Evolutionary conservation across 192 early-diverging fungal species (phyloP), one percentile per base, ranked within the genome.

Genomic region (Entomortierella parvispora): DNA sequence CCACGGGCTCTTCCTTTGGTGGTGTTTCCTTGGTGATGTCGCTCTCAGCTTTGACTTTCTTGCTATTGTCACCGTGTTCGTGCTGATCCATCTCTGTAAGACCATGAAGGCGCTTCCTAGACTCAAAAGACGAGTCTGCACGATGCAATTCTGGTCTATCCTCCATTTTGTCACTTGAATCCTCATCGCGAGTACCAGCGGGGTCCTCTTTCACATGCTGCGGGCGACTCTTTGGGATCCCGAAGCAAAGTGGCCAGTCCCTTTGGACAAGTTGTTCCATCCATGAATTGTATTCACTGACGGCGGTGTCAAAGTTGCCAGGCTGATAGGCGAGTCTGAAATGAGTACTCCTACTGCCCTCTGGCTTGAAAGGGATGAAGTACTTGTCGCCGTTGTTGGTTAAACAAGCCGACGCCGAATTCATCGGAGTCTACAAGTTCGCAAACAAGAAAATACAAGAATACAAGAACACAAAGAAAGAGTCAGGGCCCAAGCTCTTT

Each of bases 231-330:
- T 84, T 90, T 20, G 66, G 57, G 22, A 78, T 69, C 17, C 91
- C 93, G 85, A 96, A 97, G 42, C 97, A 94, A 23, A 88, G 80
- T 0, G 93, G 95, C 94, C 94, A 97, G 71, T 97, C 93, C 28
- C 86, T 84, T 40, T 85, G 78, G 17, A 90, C 71, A 55, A 97
- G 71, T 20, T 86, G 79, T 7, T 86, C 80, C 68, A 88, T 85
- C 96, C 96, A 97, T 42, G 80, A 71, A 12, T 88, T 79, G 72
- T 97, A 97, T 25, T 85, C 83, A 15, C 67, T 58, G 29, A 88
- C 54, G 0, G 95, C 93, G 17, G 86, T 88, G 4, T 93, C 87
- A 81, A 95, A 89, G 55, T 93, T 87, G 22, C 90, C 88, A 20
- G 96, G 94, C 53, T 90, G 82, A 49, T 90, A 97, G 1, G 95